These are phyloP conservation scores for Hypsizygus ulmarius DNA, from an alignment of 1,284 basidiomycete species.

Conservation along the genomic window DNA sequence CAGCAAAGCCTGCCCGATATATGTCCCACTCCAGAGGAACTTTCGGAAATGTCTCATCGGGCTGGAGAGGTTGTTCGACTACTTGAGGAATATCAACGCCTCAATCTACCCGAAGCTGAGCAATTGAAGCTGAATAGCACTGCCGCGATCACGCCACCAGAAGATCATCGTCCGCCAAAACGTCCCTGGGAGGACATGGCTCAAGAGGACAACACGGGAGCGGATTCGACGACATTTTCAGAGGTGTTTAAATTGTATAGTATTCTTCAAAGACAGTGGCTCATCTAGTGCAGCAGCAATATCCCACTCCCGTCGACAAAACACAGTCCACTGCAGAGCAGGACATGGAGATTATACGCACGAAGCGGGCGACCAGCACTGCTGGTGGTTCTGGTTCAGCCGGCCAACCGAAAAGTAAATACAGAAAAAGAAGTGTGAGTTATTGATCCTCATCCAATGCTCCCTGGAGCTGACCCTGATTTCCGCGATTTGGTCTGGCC, in stretches of 20 bases:
- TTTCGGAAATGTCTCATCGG: constrained; percentile 63
- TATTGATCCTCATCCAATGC: constrained; percentile 8
- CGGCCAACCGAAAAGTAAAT: constrained; percentile 69
- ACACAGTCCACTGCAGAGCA: constrained; percentile 63
- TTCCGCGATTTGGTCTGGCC: constrained; percentile 32
- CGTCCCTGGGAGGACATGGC: constrained; percentile 74
- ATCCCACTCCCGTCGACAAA: constrained; percentile 29
- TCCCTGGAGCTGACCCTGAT: constrained; percentile 23
- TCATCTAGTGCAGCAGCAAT: constrained; percentile 15
- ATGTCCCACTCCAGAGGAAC: constrained; percentile 53
- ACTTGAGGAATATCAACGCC: constrained; percentile 56
- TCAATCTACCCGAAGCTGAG: constrained; percentile 35
- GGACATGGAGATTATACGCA: constrained; percentile 78
- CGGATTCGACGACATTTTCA: constrained; percentile 23
- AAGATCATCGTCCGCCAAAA: constrained; percentile 60
- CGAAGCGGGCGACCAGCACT: constrained; percentile 66
- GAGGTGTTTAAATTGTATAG: constrained; percentile 22
- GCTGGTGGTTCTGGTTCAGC: constrained; percentile 42
- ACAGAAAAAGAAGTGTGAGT: constrained; percentile 76
- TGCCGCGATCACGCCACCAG: constrained; percentile 30
- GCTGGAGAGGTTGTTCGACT: constrained; percentile 64
- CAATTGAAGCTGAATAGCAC: constrained; percentile 31
- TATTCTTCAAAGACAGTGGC: background rate
- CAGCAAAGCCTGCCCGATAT: constrained; percentile 43
- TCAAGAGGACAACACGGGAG: constrained; percentile 33